phyloP scores from a whole-genome alignment of 1,284 basidiomycete genomes.

The Apiotrichum akiyoshidainum region DNA sequence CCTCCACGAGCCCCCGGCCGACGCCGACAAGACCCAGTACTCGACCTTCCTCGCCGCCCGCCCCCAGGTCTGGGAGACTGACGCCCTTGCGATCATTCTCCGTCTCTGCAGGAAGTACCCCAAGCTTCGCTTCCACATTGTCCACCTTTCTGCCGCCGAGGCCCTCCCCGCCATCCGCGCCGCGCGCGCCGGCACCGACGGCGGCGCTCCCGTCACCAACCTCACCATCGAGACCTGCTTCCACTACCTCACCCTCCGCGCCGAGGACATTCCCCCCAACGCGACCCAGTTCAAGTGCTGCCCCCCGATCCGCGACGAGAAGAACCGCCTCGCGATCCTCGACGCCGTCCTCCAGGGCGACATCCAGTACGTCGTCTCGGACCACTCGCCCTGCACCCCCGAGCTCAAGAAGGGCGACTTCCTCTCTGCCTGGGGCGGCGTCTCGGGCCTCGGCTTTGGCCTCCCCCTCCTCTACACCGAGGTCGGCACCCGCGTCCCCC shows the following conservation, averaged over 20 bases:
- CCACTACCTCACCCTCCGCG: constrained; percentile 69
- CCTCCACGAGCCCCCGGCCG: constrained; percentile 14
- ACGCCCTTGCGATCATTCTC: constrained; percentile 73
- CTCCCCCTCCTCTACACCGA: constrained; percentile 83
- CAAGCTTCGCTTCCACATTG: constrained; percentile 77
- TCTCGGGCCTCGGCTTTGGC: constrained; percentile 81
- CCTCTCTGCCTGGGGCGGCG: constrained; percentile 89
- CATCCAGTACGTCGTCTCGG: constrained; percentile 86
- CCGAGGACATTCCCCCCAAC: constrained; percentile 57
- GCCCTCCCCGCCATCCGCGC: constrained; percentile 71
- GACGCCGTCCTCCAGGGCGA: constrained; percentile 71
- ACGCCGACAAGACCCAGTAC: constrained; percentile 54
- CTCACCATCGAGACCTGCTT: constrained; percentile 91
- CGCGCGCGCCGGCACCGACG: constrained; percentile 60
- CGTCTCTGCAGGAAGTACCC: constrained; percentile 63
- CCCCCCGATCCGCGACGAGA: constrained; percentile 76
- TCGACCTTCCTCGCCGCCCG: constrained; percentile 78
- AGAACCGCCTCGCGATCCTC: constrained; percentile 73
- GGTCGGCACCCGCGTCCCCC: constrained; percentile 55
- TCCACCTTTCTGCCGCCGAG: constrained; percentile 79
- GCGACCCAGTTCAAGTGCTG: constrained; percentile 69
- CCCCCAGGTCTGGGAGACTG: constrained; percentile 68
- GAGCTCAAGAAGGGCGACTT: constrained; percentile 78
- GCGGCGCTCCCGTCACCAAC: constrained; percentile 45
- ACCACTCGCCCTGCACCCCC: constrained; percentile 84